A percentile compares a stretch with the other conserved stretches of the same genome.
Evolutionary conservation across 768 basidiomycete species (phyloP).

Genomic region (Rubroboletus pulcherrimus): DNA sequence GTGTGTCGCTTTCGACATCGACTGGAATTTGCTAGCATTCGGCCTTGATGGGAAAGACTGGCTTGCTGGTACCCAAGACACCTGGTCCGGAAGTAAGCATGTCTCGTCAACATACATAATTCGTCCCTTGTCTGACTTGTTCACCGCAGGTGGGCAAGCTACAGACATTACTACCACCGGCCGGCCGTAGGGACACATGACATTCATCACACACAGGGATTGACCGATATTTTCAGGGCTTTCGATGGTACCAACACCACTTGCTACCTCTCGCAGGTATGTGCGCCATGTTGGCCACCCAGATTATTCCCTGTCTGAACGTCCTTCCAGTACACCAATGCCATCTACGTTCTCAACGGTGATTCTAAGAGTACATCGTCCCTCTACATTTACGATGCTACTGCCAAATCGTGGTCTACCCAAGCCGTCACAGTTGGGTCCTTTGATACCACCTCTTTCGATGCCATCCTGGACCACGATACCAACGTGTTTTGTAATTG

Average conservation of each 20-base stretch:
- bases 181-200: conserved; percentile 58
- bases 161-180: conserved; percentile 70
- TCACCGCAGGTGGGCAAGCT: conserved; percentile 33
- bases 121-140: background rate
- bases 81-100: conserved; percentile 58
- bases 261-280: conserved; percentile 70
- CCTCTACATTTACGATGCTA: conserved; percentile 80
- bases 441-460: conserved; percentile 63
- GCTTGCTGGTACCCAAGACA: conserved; percentile 65
- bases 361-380: conserved; percentile 65
- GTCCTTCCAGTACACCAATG: conserved; percentile 65
- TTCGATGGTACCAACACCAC: conserved; percentile 62
- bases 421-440: conserved; percentile 53
- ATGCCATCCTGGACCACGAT: conserved; percentile 86
- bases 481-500: conserved; percentile 81
- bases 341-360: conserved; percentile 79
- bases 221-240: conserved; percentile 39
- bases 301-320: background rate
- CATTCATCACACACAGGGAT: background rate
- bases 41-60: conserved; percentile 83
- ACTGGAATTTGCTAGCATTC: conserved; percentile 84
- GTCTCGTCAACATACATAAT: background rate
- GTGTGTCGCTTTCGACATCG: conserved; percentile 76
- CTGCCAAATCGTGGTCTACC: conserved; percentile 70
- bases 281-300: conserved; percentile 2